Conservation (phyloP, 164 flowering plant genomes). For the Kalanchoe fedtschenkoi region DNA sequence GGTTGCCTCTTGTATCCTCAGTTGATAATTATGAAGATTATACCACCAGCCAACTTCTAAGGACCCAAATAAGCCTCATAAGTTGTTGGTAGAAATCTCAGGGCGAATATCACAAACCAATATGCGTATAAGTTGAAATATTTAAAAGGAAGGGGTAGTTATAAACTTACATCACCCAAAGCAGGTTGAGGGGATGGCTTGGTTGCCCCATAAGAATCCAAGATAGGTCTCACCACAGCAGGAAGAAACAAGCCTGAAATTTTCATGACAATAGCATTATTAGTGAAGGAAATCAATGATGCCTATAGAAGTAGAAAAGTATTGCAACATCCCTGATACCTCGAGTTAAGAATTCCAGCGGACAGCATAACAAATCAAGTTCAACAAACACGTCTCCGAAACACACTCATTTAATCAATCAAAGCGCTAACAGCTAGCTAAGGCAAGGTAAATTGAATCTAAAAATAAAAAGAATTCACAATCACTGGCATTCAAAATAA, state of each 20-base stretch:
- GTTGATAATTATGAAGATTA: background rate
- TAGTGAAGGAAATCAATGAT: background rate
- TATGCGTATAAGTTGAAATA: background rate
- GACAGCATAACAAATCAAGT: no score
- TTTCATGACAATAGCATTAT: background rate
- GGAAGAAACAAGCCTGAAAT: constrained; percentile 87
- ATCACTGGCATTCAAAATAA: no score
- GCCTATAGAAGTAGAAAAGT: background rate
- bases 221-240: constrained; percentile 89
- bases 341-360: background rate
- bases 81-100: background rate
- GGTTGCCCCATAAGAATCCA: constrained; percentile 65
- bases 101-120: background rate
- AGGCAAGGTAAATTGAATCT: no score
- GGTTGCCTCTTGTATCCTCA: background rate
- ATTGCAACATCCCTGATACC: background rate
- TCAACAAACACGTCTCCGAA: no score
- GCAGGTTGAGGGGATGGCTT: constrained; percentile 69
- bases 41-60: background rate
- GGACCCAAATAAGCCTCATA: background rate
- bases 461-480: no score
- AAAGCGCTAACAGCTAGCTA: no score
- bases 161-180: constrained; percentile 60
- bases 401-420: no score
- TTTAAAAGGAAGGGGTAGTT: background rate